A percentile compares a stretch with the other conserved stretches of the same genome.
These are phyloP conservation scores for Amanita rubescens DNA, from an alignment of 768 basidiomycete species.

Conservation along the genomic window DNA sequence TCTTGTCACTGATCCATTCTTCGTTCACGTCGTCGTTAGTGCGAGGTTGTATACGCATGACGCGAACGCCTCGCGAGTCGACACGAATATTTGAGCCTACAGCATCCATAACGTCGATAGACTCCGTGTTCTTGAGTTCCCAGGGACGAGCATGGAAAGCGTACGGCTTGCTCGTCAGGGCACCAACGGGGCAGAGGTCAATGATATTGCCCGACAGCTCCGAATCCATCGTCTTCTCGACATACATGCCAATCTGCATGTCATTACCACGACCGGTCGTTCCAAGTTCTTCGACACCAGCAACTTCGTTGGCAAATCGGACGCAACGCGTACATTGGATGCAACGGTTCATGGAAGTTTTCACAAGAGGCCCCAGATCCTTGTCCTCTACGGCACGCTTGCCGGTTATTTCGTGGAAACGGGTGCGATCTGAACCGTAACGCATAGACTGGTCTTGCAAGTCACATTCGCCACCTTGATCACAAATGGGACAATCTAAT, in stretches of 20 bases:
- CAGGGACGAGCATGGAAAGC: conserved; percentile 96
- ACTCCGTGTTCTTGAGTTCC: conserved; percentile 98
- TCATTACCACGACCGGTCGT: conserved; percentile 97
- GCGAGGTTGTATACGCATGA: conserved; percentile 95
- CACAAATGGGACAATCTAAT: conserved; percentile 96
- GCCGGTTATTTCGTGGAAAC: conserved; percentile 97
- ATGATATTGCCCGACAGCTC: conserved; percentile 96
- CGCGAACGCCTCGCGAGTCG: conserved; percentile 90
- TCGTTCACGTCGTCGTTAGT: conserved; percentile 98
- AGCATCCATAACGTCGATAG: conserved; percentile 91
- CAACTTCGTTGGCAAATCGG: conserved; percentile 98
- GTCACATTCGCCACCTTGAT: conserved; percentile 98
- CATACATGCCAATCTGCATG: conserved; percentile 97
- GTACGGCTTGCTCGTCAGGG: conserved; percentile 96
- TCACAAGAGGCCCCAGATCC: conserved; percentile 94
- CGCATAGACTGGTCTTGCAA: conserved; percentile 99
- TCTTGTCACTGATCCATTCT: conserved; percentile 99
- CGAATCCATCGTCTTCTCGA: conserved; percentile 95
- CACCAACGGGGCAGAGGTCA: conserved; percentile 97
- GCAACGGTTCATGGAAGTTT: conserved; percentile 98
- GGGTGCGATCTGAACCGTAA: conserved; percentile 93
- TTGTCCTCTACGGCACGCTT: conserved; percentile 99
- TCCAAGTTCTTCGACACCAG: conserved; percentile 95
- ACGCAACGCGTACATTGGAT: conserved; percentile 99
- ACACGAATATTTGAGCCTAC: conserved; percentile 95